Evolutionary conservation across 2,329 filamentous ascomycete species (phyloP).

Genomic region (Sarocladium strictum): DNA sequence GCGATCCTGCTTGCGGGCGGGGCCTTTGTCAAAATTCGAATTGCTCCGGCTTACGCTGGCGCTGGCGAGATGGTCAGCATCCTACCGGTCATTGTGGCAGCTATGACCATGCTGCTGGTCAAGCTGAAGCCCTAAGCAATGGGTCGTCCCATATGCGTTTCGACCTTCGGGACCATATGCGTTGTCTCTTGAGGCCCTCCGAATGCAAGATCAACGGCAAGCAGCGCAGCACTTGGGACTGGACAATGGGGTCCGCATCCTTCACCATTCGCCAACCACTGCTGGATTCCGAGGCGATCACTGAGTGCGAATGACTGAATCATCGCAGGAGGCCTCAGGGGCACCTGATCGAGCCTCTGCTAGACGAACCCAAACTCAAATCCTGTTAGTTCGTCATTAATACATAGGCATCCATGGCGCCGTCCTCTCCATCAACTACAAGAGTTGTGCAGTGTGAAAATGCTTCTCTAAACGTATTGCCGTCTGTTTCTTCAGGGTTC

Average conservation of each 20-base stretch:
- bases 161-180: background rate
- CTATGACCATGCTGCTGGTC: conserved; percentile 22
- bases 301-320: no score
- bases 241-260: no score
- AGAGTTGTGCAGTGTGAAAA: no score
- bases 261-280: no score
- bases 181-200: background rate
- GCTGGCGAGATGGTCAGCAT: conserved; percentile 62
- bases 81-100: conserved; percentile 47
- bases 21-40: conserved; percentile 46
- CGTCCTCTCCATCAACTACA: background rate
- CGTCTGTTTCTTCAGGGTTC: no score
- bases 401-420: background rate
- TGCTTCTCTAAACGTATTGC: no score
- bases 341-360: no score
- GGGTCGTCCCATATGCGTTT: background rate
- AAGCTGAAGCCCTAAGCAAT: conserved; percentile 2
- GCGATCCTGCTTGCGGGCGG: conserved; percentile 56
- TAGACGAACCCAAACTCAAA: no score
- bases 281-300: no score
- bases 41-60: conserved; percentile 47
- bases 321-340: no score
- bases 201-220: no score
- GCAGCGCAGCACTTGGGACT: no score
- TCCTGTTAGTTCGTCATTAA: background rate